Evolutionary conservation across 2,329 filamentous ascomycete species (phyloP).

Genomic region (Stemphylium vesicarium): DNA sequence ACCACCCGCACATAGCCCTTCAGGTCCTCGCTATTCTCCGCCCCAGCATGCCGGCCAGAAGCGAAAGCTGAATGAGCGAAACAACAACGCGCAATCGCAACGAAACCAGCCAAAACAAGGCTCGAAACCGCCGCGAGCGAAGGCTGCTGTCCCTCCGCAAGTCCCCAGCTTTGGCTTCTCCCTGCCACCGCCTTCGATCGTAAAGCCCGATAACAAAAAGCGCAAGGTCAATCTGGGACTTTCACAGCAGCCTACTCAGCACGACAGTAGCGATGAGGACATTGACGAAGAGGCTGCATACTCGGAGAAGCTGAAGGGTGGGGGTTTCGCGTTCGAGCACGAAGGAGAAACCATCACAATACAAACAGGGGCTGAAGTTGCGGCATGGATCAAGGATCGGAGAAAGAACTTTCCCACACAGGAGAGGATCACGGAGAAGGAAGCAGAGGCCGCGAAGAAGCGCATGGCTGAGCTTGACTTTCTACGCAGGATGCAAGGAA

Average conservation of each 20-base stretch:
- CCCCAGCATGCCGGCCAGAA: constrained; percentile 36
- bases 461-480: constrained; percentile 50
- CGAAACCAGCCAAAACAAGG: constrained; percentile 19
- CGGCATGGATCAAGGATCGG: constrained; percentile 81
- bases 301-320: constrained; percentile 49
- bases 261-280: constrained; percentile 63
- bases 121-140: constrained; percentile 41
- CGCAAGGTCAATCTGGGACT: constrained; percentile 74
- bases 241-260: constrained; percentile 64
- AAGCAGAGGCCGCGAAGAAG: constrained; percentile 50
- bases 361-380: constrained; percentile 69
- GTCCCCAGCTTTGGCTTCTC: constrained; percentile 48
- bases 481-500: constrained; percentile 35
- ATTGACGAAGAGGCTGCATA: constrained; percentile 70
- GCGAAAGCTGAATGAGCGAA: constrained; percentile 34
- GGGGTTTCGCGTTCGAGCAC: constrained; percentile 65
- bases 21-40: constrained; percentile 19
- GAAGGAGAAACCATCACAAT: constrained; percentile 62
- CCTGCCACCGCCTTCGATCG: constrained; percentile 26
- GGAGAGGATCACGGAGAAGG: constrained; percentile 69
- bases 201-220: constrained; percentile 65
- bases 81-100: constrained; percentile 15
- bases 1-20: constrained; percentile 12
- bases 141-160: constrained; percentile 42
- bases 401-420: constrained; percentile 81